phyloP scores from a whole-genome alignment of 768 basidiomycete species.

The Xerocomus brunneocitrinus region DNA sequence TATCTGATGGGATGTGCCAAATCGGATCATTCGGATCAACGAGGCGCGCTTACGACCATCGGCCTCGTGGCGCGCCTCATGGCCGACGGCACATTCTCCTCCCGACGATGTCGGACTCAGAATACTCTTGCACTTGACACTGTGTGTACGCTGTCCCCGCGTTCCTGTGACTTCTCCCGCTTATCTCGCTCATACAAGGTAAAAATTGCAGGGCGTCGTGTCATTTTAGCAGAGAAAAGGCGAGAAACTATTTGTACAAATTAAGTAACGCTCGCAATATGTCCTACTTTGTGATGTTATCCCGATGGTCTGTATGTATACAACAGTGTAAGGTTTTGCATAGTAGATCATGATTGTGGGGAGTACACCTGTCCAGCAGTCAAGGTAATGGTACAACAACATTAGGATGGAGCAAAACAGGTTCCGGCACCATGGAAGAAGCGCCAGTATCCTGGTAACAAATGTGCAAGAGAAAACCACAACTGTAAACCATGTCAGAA shows the following conservation, averaged over 20 bases:
- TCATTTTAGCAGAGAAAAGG: neutral
- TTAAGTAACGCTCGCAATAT: neutral
- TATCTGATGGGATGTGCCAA: neutral
- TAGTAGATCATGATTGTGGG: neutral
- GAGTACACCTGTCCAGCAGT: slow-evolving; percentile 7
- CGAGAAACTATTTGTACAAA: neutral
- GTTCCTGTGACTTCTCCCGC: neutral
- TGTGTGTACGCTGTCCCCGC: neutral
- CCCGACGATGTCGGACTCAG: neutral
- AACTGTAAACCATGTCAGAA: slow-evolving; percentile 12
- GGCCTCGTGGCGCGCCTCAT: neutral
- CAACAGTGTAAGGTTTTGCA: slow-evolving; percentile 1
- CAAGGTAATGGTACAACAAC: slow-evolving; percentile 8
- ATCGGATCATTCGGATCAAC: neutral
- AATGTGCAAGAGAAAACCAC: slow-evolving; percentile 32
- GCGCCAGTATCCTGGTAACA: slow-evolving; percentile 30
- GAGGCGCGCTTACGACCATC: neutral
- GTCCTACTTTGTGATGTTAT: neutral
- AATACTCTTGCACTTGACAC: neutral
- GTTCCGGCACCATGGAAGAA: slow-evolving; percentile 16
- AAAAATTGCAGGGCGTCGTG: neutral
- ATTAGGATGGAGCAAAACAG: slow-evolving; percentile 8
- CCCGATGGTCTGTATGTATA: neutral
- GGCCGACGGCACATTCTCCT: neutral
- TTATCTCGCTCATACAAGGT: no score